These are phyloP conservation scores for Dioszegia hungarica DNA, from an alignment of 768 basidiomycete species.

Conservation along the genomic window DNA sequence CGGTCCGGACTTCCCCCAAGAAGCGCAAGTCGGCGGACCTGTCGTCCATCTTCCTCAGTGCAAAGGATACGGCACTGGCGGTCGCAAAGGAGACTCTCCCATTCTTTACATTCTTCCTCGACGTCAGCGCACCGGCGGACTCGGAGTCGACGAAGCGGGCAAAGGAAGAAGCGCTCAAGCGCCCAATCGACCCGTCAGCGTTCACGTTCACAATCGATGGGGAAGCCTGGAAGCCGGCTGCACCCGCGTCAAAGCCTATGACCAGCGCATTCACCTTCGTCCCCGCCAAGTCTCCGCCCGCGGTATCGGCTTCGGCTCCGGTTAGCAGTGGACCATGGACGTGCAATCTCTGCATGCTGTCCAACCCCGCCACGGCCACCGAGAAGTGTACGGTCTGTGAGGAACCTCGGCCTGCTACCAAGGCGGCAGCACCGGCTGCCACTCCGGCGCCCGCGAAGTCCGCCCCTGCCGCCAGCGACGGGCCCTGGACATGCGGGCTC, in stretches of 20 bases:
- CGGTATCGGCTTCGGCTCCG: neutral
- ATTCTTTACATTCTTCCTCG: conserved; percentile 32
- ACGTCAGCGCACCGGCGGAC: neutral
- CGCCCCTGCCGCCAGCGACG: neutral
- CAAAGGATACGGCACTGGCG: conserved; percentile 30
- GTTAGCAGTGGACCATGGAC: conserved; percentile 42
- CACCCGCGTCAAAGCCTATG: too few species aligned
- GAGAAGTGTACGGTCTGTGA: conserved; percentile 56
- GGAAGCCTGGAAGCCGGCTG: too few species aligned
- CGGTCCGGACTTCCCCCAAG: neutral
- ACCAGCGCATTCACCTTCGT: neutral
- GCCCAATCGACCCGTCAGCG: neutral
- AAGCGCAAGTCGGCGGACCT: neutral
- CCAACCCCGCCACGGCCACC: conserved; percentile 49
- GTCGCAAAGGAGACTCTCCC: conserved; percentile 31
- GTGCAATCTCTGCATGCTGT: conserved; percentile 57
- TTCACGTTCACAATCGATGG: conserved; percentile 8
- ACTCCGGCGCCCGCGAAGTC: neutral
- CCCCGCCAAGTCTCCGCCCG: neutral
- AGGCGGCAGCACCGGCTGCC: too few species aligned
- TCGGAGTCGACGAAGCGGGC: conserved; percentile 4
- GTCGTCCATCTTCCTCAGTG: conserved; percentile 19
- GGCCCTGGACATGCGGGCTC: conserved; percentile 53
- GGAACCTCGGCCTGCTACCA: conserved; percentile 41
- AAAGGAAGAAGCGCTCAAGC: conserved; percentile 13